Evolutionary conservation across 352 stramenopile genomes (phyloP).

Genomic region (Phytophthora constricta): DNA sequence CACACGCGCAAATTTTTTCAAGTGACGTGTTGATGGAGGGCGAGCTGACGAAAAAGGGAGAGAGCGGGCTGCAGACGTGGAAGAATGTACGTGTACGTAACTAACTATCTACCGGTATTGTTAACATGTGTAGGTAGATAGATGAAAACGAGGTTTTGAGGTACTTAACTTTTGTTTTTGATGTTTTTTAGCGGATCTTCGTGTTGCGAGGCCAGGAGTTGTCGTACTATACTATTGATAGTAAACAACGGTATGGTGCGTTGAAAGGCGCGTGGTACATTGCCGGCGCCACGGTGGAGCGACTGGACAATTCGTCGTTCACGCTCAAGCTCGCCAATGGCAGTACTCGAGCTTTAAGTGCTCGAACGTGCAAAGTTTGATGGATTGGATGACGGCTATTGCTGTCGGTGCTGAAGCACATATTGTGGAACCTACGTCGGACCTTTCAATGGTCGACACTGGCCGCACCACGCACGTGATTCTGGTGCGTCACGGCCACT

Average conservation of each 20-base stretch:
- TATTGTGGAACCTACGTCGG: conserved; percentile 46
- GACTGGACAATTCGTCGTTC: conserved; percentile 51
- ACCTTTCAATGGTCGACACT: conserved; percentile 66
- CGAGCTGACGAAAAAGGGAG: conserved; percentile 71
- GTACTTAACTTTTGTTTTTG: neutral
- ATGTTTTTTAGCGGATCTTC: conserved; percentile 58
- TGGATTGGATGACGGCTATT: conserved; percentile 84
- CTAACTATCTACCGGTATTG: too few species aligned
- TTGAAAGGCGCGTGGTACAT: conserved; percentile 73
- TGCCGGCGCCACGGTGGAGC: conserved; percentile 51
- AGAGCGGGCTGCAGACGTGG: conserved; percentile 62
- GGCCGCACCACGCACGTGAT: conserved; percentile 75
- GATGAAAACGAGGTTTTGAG: too few species aligned
- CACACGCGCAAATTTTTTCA: conserved; percentile 59
- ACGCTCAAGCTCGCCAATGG: conserved; percentile 38
- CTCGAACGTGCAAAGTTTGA: conserved; percentile 61
- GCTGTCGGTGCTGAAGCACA: conserved; percentile 48
- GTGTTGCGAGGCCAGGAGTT: conserved; percentile 73
- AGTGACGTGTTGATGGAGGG: conserved; percentile 79
- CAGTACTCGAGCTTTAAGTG: conserved; percentile 45
- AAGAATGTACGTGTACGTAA: conserved; percentile 72
- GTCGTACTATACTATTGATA: conserved; percentile 72
- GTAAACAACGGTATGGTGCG: conserved; percentile 57
- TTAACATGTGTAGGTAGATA: too few species aligned
- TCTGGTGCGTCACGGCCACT: conserved; percentile 73